A percentile compares a stretch with the other conserved stretches of the same genome.
Conservation (phyloP, 2,329 filamentous ascomycete genomes). For the Zymoseptoria ardabiliae region DNA sequence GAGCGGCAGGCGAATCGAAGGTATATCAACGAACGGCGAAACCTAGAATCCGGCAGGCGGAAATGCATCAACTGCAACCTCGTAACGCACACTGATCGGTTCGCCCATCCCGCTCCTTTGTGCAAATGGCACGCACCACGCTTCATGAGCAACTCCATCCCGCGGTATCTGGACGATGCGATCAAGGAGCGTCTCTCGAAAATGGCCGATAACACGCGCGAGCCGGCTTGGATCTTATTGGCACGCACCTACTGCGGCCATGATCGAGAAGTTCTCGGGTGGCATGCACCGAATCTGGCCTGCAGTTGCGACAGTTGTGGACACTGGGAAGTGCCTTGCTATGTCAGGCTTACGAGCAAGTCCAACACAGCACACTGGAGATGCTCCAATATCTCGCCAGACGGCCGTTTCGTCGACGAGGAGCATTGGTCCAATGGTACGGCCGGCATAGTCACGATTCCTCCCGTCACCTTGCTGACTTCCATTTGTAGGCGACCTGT, state of each 20-base stretch:
- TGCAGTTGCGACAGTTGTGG: constrained; percentile 18
- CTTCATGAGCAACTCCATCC: constrained; percentile 15
- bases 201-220: constrained; percentile 4
- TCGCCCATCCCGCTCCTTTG: constrained; percentile 13
- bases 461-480: background rate
- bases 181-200: constrained; percentile 10
- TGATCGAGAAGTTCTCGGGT: constrained; percentile 12
- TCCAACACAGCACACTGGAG: constrained; percentile 6
- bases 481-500: background rate
- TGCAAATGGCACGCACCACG: constrained; percentile 19
- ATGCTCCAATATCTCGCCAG: constrained; percentile 6
- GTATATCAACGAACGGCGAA: constrained; percentile 17
- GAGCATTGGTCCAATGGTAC: constrained; percentile 12
- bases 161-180: constrained; percentile 10
- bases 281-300: constrained; percentile 10
- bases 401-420: constrained; percentile 9
- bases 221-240: constrained; percentile 14
- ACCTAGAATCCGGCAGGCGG: constrained; percentile 13
- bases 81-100: constrained; percentile 8
- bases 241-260: constrained; percentile 16
- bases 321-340: constrained; percentile 15
- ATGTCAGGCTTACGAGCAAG: constrained; percentile 12
- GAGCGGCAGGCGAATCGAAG: constrained; percentile 19
- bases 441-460: background rate
- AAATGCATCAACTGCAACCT: constrained; percentile 22